Percentiles rank a stretch among this genome's conserved stretches.
phyloP scores from a whole-genome alignment of 768 basidiomycete species.

The Phylloporus sp. region DNA sequence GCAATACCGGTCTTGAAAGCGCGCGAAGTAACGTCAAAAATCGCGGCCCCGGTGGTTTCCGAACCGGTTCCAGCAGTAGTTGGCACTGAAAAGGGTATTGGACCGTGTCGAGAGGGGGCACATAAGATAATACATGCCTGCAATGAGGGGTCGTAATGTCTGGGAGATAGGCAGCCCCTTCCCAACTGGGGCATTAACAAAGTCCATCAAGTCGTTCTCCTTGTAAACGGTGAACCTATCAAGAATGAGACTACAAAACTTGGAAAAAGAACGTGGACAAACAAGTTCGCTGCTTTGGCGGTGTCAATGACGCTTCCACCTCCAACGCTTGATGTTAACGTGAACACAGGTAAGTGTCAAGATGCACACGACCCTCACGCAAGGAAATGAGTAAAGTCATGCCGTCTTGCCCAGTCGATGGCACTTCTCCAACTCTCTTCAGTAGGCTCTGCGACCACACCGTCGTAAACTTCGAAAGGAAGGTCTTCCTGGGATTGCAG shows the following conservation, averaged over 20 bases:
- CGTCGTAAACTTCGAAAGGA: constrained; percentile 77
- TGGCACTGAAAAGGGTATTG: constrained; percentile 41
- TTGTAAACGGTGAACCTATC: constrained; percentile 83
- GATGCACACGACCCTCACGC: constrained; percentile 51
- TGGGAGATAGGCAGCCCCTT: constrained; percentile 83
- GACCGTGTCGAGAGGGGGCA: background rate
- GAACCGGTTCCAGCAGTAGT: constrained; percentile 88
- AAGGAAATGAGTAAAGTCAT: constrained; percentile 91
- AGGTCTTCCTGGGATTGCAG: constrained; percentile 76
- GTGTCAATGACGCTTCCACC: constrained; percentile 97
- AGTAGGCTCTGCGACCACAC: constrained; percentile 86
- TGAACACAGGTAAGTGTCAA: background rate
- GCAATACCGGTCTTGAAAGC: constrained; percentile 98
- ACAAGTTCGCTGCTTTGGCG: constrained; percentile 92
- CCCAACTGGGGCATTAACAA: constrained; percentile 94
- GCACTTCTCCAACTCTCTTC: constrained; percentile 87
- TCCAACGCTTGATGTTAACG: constrained; percentile 58
- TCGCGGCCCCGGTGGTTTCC: constrained; percentile 93
- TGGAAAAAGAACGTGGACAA: constrained; percentile 17
- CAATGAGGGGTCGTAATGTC: constrained; percentile 78
- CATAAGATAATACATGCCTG: constrained; percentile 40
- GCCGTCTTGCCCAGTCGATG: constrained; percentile 80
- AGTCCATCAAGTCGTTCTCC: constrained; percentile 90
- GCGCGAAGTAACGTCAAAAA: constrained; percentile 87
- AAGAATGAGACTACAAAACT: background rate